Evolutionary conservation across 2,329 filamentous ascomycete species (phyloP).

Genomic region (Metarhizium humberi): DNA sequence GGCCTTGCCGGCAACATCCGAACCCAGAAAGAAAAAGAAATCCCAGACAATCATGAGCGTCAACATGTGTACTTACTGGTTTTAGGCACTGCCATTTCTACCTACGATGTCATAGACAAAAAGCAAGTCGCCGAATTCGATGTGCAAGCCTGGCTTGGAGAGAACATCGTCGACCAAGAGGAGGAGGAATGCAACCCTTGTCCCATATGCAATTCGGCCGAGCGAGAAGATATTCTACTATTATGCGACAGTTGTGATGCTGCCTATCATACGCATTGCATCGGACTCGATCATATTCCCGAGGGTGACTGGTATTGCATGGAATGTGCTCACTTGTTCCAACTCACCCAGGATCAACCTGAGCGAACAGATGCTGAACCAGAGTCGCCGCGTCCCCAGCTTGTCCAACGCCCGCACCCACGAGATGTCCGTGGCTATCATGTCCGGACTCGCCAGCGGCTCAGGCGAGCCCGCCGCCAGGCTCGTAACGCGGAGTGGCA

Average conservation of each 20-base stretch:
- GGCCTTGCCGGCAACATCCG: not conserved
- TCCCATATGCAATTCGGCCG: conserved; percentile 71
- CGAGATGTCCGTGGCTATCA: conserved; percentile 24
- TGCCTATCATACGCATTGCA: conserved; percentile 84
- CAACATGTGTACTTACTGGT: not conserved
- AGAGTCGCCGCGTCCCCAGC: conserved; percentile 20
- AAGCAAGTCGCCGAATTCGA: conserved; percentile 88
- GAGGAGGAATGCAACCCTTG: conserved; percentile 66
- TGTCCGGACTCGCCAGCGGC: conserved; percentile 46
- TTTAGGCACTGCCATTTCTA: conserved; percentile 44
- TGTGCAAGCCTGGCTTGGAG: conserved; percentile 61
- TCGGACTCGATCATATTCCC: conserved; percentile 71
- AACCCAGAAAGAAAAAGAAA: too few species aligned
- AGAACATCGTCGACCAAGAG: conserved; percentile 56
- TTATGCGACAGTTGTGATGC: conserved; percentile 88
- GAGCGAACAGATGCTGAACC: conserved; percentile 24
- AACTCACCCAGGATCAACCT: conserved; percentile 20
- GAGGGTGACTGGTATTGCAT: conserved; percentile 84
- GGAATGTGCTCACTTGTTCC: conserved; percentile 55
- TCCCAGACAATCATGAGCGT: not conserved
- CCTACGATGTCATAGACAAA: conserved; percentile 66
- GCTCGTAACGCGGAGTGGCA: conserved; percentile 80
- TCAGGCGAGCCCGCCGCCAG: conserved; percentile 45
- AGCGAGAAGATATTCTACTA: conserved; percentile 76
- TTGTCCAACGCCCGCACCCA: conserved; percentile 20